Percentiles rank a stretch among this genome's conserved stretches.
Evolutionary conservation across 176 grass and related monocot genomes (phyloP).

Genomic region (Musa schizocarpa): DNA sequence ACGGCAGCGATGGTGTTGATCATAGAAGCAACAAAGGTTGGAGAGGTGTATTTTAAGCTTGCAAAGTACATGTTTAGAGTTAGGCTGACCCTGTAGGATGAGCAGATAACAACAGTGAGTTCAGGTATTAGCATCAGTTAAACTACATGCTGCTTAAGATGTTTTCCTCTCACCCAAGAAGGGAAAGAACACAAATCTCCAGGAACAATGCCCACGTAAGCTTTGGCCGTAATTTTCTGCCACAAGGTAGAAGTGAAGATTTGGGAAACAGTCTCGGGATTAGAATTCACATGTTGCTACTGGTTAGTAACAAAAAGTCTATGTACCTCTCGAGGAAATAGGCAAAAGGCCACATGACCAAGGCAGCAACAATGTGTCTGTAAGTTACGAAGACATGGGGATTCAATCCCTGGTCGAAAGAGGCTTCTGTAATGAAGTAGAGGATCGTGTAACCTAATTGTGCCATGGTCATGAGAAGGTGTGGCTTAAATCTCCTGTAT

Average conservation of each 20-base stretch:
- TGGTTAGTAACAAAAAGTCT: too few species aligned
- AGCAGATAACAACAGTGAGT: neutral
- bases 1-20: constrained; percentile 63
- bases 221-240: constrained; percentile 54
- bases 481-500: constrained; percentile 47
- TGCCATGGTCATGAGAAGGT: constrained; percentile 56
- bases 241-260: neutral
- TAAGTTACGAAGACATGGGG: constrained; percentile 74
- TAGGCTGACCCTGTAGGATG: constrained; percentile 55
- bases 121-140: neutral
- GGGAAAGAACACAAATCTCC: constrained; percentile 57
- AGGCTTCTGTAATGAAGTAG: constrained; percentile 85
- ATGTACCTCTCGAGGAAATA: constrained; percentile 80
- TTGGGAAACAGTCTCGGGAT: too few species aligned
- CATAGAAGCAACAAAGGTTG: constrained; percentile 65
- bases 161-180: constrained; percentile 50
- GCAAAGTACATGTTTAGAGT: constrained; percentile 95
- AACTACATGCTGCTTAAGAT: neutral
- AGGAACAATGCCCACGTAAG: constrained; percentile 68
- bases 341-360: constrained; percentile 54
- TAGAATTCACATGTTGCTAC: too few species aligned
- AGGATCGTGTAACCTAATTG: constrained; percentile 80
- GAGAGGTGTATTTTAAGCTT: constrained; percentile 78
- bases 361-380: constrained; percentile 45
- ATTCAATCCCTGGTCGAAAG: constrained; percentile 62